Base-by-base conservation (phyloP, 83 land plant species). In the Diphasiastrum complanatum region DNA sequence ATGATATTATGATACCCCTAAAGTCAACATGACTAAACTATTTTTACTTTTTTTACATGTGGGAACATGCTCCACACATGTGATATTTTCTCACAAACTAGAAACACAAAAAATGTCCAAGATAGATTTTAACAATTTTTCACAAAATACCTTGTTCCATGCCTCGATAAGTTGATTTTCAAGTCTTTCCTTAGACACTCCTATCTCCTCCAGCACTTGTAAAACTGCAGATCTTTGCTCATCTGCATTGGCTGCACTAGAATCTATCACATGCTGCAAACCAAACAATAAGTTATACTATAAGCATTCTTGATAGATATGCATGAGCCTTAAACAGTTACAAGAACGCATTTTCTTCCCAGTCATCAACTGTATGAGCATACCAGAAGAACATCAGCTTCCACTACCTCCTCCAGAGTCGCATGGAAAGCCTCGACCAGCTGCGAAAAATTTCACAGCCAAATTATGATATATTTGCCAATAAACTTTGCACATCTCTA, bases 401-500 rank as follows among this genome's bases (percentile, higher is more conserved):
- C 91, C 3, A 89, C 87, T 14, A 92, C 98, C 70, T 92, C 98
- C 70, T 92, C 90, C 66, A 92, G 70, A 19, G 98, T 92, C 71
- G 98, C 91, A 73, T 88, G 91, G 68, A 92, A 92, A 37, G 98
- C 98, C 72, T 92, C 98, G 28, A 92, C 84, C 23, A 92, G 64
- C 96, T 92, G 75, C 50, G 43, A 64, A 57, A 47, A 49, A 4
- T 18, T 33, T 32, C 25, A 36, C 57, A 31, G 65, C 4, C 51
- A 48, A 5, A 48, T 18, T 18, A 5, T 18, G 18, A 48, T 18
- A 24, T 48, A 18, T 6, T 5, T 18, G 6, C 23, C 6, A 6
- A 18, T 5, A 48, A 18, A 48, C 6, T 48, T 18, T 40, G 8
- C 43, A 40, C 43, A 40, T n/a, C n/a, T n/a, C n/a, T n/a, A n/a